Percentiles rank a stretch among this genome's conserved stretches.
Evolutionary conservation across 1,284 basidiomycete species (phyloP).

Genomic region (Heliocybe sulcata): DNA sequence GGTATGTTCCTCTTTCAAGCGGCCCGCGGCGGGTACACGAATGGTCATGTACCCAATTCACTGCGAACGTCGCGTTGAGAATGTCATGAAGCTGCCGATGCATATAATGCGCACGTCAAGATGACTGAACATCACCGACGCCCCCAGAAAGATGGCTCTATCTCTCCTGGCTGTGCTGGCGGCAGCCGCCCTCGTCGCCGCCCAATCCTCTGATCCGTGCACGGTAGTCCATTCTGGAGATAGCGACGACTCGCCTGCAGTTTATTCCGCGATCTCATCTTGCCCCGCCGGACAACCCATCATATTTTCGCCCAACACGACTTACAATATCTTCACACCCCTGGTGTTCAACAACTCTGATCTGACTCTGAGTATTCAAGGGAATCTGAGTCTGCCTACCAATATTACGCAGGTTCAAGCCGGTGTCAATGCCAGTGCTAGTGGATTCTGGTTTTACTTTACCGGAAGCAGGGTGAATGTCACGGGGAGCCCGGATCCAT

Average conservation of each 20-base stretch:
- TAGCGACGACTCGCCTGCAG: not conserved
- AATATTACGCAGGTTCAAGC: conserved; percentile 48
- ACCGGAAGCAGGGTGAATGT: conserved; percentile 54
- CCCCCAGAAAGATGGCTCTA: not conserved
- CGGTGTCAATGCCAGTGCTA: conserved; percentile 16
- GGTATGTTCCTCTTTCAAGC: not conserved
- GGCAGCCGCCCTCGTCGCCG: not conserved
- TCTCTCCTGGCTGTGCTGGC: not conserved
- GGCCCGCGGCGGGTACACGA: not conserved
- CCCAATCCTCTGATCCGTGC: not conserved
- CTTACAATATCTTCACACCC: conserved; percentile 1
- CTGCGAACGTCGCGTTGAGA: not conserved
- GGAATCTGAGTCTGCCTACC: conserved; percentile 48
- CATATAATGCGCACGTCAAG: not conserved
- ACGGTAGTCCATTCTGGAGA: not conserved
- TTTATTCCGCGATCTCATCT: not conserved
- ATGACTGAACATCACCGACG: not conserved
- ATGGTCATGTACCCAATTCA: not conserved
- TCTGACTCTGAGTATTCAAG: conserved; percentile 29
- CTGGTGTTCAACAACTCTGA: not conserved
- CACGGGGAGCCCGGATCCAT: conserved; percentile 40
- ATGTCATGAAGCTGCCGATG: not conserved
- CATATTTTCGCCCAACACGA: not conserved
- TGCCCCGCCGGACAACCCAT: conserved; percentile 1
- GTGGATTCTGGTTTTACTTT: conserved; percentile 23